A percentile compares a stretch with the other conserved stretches of the same genome.
Conservation (phyloP, 2,329 filamentous ascomycete genomes). For the Chrysosporium keratinophilum region DNA sequence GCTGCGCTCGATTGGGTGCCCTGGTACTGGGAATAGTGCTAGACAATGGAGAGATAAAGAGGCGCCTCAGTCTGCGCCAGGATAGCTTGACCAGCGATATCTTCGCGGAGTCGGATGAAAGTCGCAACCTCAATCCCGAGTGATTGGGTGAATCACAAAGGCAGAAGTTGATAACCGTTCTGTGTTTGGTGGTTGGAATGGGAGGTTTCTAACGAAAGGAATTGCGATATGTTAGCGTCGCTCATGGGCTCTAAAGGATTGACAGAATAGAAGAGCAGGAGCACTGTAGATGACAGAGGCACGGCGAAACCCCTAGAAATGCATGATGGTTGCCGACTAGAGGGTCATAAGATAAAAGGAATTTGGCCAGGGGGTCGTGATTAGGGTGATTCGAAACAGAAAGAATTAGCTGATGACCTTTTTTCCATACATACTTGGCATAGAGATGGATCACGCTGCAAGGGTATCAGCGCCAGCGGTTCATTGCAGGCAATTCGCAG, state of each 20-base stretch:
- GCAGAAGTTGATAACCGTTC: background rate
- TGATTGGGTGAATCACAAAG: conserved; percentile 12
- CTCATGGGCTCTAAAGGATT: background rate
- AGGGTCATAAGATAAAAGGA: conserved; percentile 3
- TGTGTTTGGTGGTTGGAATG: background rate
- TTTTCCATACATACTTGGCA: conserved; percentile 11
- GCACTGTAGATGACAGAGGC: background rate
- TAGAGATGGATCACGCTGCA: conserved; percentile 5
- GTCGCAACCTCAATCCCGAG: conserved; percentile 10
- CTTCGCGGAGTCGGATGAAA: background rate
- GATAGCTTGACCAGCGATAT: conserved; percentile 4
- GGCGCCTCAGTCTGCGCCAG: background rate
- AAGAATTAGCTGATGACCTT: conserved; percentile 2
- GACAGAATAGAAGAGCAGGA: background rate
- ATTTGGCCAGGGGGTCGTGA: background rate
- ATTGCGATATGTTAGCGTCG: conserved; percentile 1
- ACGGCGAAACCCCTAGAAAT: background rate
- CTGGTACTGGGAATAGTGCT: conserved; percentile 10
- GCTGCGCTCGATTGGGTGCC: conserved; percentile 15
- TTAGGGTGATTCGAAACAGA: conserved; percentile 3
- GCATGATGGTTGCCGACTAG: background rate
- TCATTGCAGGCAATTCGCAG: conserved; percentile 9
- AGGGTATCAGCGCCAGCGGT: background rate
- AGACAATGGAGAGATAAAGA: conserved; percentile 9
- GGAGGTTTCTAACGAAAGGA: background rate